Percentiles rank a stretch among this genome's conserved stretches.
Evolutionary conservation across 495 filamentous ascomycete genomes (phyloP).

Genomic region (Cladorrhinum samala): DNA sequence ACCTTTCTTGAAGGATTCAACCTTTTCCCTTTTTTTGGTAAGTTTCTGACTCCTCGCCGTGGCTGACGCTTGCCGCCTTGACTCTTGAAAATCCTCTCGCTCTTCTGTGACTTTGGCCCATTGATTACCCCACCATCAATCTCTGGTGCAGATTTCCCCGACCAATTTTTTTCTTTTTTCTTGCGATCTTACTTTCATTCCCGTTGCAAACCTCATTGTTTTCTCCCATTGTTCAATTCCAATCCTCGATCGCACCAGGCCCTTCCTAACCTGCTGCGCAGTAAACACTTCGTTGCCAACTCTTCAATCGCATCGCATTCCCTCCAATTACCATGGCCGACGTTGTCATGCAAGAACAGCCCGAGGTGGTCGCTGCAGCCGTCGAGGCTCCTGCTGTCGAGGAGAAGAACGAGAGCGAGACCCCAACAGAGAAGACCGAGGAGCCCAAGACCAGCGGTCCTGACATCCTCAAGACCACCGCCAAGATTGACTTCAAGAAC

Average conservation of each 20-base stretch:
- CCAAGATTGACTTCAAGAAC: slow-evolving; percentile 16
- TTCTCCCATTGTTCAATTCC: no score
- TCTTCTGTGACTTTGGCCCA: no score
- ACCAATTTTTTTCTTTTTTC: slow-evolving; percentile 1
- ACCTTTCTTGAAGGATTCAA: background rate
- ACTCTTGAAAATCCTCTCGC: slow-evolving; percentile 3
- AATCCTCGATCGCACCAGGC: background rate
- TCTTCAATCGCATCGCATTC: no score
- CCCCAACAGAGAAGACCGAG: slow-evolving; percentile 16
- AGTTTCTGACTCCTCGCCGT: slow-evolving; percentile 13
- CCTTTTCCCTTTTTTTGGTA: slow-evolving; percentile 1
- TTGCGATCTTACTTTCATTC: background rate
- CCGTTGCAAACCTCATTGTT: background rate
- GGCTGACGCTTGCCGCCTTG: no score
- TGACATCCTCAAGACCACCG: slow-evolving; percentile 16
- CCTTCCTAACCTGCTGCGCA: background rate
- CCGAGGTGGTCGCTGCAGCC: slow-evolving; percentile 10
- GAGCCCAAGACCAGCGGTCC: slow-evolving; percentile 8
- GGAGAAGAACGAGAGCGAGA: background rate
- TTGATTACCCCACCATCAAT: slow-evolving; percentile 19
- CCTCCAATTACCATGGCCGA: slow-evolving; percentile 27
- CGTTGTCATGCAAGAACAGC: slow-evolving; percentile 19
- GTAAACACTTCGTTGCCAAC: no score
- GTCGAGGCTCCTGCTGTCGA: slow-evolving; percentile 5
- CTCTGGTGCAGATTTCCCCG: slow-evolving; percentile 10